Evolutionary conservation across 805 yeast genomes (phyloP).

Genomic region (Spathaspora arborariae): DNA sequence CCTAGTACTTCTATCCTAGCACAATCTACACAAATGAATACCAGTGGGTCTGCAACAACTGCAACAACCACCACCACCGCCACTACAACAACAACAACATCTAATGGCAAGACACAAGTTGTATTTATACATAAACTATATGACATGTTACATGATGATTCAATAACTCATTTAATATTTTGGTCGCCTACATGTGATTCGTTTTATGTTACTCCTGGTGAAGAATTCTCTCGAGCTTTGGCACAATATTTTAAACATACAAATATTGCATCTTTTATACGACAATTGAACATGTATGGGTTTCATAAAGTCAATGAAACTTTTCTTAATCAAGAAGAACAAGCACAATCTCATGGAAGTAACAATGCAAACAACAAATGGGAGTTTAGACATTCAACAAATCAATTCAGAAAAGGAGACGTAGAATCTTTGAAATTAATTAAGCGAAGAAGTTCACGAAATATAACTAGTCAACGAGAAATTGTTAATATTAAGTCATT

Average conservation of each 20-base stretch:
- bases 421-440: conserved; percentile 67
- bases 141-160: conserved; percentile 80
- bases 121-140: conserved; percentile 84
- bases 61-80: too few relatives aligned
- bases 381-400: conserved; percentile 88
- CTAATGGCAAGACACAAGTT: conserved; percentile 33
- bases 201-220: conserved; percentile 79
- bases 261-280: conserved; percentile 40
- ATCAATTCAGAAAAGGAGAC: conserved; percentile 78
- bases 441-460: conserved; percentile 64
- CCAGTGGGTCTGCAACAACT: background rate
- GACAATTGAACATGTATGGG: conserved; percentile 45
- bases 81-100: background rate
- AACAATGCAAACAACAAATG: conserved; percentile 34
- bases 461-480: conserved; percentile 35
- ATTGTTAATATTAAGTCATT: conserved; percentile 31
- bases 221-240: conserved; percentile 77
- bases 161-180: conserved; percentile 73
- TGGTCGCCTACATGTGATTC: conserved; percentile 74
- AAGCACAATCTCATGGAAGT: conserved; percentile 3
- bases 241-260: conserved; percentile 49
- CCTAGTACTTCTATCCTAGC: background rate
- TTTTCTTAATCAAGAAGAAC: conserved; percentile 22
- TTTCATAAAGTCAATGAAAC: conserved; percentile 43
- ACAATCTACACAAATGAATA: background rate